A percentile compares a stretch with the other conserved stretches of the same genome.
These are phyloP conservation scores for Mycena polygramma DNA, from an alignment of 768 basidiomycete genomes.

Conservation along the genomic window DNA sequence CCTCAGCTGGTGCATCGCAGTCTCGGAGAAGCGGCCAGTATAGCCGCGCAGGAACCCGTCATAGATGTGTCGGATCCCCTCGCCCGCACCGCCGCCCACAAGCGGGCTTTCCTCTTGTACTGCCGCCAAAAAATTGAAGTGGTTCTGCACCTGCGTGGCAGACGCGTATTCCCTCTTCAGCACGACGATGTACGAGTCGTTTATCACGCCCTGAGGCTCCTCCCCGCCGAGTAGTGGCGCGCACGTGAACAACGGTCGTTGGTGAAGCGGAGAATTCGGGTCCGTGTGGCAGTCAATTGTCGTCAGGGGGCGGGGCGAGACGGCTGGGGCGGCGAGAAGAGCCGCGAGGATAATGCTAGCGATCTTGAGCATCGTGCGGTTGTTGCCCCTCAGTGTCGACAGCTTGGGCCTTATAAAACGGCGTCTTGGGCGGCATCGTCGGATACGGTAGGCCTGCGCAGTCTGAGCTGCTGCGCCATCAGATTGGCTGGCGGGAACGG, in stretches of 20 bases:
- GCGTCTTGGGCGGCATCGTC: too few species aligned
- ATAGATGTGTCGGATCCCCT: conserved; percentile 83
- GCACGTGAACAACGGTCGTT: conserved; percentile 60
- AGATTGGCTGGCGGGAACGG: too few species aligned
- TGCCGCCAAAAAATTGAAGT: conserved; percentile 80
- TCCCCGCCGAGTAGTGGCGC: conserved; percentile 71
- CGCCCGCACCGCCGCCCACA: conserved; percentile 54
- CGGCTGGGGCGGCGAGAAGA: background rate
- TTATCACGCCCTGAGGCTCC: conserved; percentile 79
- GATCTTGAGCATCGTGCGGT: background rate
- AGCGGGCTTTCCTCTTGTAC: conserved; percentile 68
- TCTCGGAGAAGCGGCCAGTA: conserved; percentile 80
- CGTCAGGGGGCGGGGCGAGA: background rate
- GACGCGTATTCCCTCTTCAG: conserved; percentile 77
- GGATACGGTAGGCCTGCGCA: background rate
- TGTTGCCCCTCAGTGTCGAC: too few species aligned
- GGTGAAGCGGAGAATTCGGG: background rate
- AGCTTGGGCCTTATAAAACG: too few species aligned
- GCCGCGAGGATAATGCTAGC: background rate
- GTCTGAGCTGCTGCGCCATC: background rate
- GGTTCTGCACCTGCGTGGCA: conserved; percentile 71
- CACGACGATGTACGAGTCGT: conserved; percentile 94
- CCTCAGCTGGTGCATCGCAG: conserved; percentile 81
- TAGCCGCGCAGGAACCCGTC: conserved; percentile 79
- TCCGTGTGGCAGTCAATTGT: conserved; percentile 13